phyloP scores from a whole-genome alignment of 495 filamentous ascomycete species.

The Recurvomyces mirabilis region DNA sequence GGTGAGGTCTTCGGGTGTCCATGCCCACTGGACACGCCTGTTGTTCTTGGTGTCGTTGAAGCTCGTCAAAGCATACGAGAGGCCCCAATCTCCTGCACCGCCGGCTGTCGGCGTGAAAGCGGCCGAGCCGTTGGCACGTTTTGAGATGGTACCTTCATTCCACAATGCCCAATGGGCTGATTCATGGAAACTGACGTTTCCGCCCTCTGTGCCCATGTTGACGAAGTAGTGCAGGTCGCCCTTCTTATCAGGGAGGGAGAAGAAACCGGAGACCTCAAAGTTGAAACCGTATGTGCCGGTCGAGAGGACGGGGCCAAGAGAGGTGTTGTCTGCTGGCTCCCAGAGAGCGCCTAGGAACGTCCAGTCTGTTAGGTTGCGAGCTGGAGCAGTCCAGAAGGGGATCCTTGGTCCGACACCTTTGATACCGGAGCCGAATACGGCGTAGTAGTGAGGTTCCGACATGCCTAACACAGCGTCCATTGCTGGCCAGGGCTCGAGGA shows the following conservation, averaged over 20 bases:
- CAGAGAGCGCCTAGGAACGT: slow-evolving; percentile 40
- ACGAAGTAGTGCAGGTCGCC: slow-evolving; percentile 36
- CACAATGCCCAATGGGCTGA: slow-evolving; percentile 32
- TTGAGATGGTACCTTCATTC: slow-evolving; percentile 32
- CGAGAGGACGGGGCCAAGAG: slow-evolving; percentile 27
- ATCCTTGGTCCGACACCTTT: slow-evolving; percentile 36
- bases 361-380: slow-evolving; percentile 40
- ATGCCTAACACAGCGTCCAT: slow-evolving; percentile 31
- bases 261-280: slow-evolving; percentile 46
- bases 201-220: slow-evolving; percentile 38
- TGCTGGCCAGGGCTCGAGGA: slow-evolving; percentile 35
- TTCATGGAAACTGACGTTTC: slow-evolving; percentile 28
- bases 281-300: slow-evolving; percentile 45
- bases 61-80: slow-evolving; percentile 33
- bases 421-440: slow-evolving; percentile 44
- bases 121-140: slow-evolving; percentile 29
- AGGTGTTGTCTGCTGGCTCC: slow-evolving; percentile 33
- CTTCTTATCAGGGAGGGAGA: slow-evolving; percentile 33
- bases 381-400: slow-evolving; percentile 42
- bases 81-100: slow-evolving; percentile 34
- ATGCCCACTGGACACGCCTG: slow-evolving; percentile 35
- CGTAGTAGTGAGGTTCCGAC: slow-evolving; percentile 34
- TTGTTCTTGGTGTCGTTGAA: slow-evolving; percentile 37
- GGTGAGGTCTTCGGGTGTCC: slow-evolving; percentile 32
- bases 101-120: slow-evolving; percentile 30